Conservation (phyloP, 257 asterid species). For the Ehretia macrophylla region DNA sequence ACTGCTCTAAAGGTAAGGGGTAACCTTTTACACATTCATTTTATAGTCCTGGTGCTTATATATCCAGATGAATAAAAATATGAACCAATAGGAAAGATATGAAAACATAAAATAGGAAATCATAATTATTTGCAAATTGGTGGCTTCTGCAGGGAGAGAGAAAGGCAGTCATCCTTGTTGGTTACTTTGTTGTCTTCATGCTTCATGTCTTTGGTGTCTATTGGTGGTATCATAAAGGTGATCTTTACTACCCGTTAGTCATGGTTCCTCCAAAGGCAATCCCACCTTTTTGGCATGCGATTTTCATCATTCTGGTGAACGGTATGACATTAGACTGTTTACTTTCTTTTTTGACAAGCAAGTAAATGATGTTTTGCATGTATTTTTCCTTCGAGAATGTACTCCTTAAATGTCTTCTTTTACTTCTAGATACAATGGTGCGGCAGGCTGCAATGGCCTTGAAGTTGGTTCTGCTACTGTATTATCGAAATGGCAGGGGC, state of each 20-base stretch:
- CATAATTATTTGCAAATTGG: background rate
- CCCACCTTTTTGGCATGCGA: conserved; percentile 94
- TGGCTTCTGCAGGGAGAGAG: conserved; percentile 77
- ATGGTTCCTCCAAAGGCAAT: conserved; percentile 81
- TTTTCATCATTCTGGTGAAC: conserved; percentile 68
- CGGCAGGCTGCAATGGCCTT: conserved; percentile 80
- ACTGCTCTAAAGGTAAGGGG: conserved; percentile 78
- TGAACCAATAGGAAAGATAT: too few relatives aligned
- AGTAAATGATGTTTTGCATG: background rate
- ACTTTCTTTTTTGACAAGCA: conserved; percentile 1
- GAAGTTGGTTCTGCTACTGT: conserved; percentile 67
- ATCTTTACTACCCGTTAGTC: conserved; percentile 57
- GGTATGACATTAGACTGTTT: conserved; percentile 42
- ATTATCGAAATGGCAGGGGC: conserved; percentile 75
- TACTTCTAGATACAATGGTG: conserved; percentile 68
- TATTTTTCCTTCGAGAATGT: background rate
- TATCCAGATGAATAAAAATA: background rate
- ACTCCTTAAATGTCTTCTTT: background rate
- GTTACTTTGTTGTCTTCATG: conserved; percentile 48
- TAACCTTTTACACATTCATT: background rate
- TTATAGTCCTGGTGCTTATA: background rate
- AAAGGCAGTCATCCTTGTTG: conserved; percentile 55
- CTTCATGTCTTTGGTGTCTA: conserved; percentile 68
- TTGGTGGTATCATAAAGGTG: conserved; percentile 77
- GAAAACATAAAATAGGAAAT: conserved; percentile 2